phyloP scores from a whole-genome alignment of 2,329 filamentous ascomycete species.

The Fusarium gaditjirri region DNA sequence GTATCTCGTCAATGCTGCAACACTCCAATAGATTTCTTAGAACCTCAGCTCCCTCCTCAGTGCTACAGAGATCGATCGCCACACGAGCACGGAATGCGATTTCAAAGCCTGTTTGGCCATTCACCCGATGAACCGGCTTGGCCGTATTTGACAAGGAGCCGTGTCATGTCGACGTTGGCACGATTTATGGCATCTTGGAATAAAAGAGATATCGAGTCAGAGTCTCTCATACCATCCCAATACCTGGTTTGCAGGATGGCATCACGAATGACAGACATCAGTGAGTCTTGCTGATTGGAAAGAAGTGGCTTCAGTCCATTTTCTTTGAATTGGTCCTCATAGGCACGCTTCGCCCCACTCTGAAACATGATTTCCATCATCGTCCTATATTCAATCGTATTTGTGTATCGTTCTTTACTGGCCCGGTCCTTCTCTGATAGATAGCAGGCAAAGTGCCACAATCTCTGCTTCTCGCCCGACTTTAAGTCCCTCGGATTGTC shows the following conservation, averaged over 20 bases:
- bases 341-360: neutral
- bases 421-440: neutral
- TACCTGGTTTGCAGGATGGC: neutral
- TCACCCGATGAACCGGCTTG: neutral
- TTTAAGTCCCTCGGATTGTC: too few species aligned
- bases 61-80: accelerated
- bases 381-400: neutral
- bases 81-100: neutral
- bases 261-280: neutral
- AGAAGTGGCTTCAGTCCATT: neutral
- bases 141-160: neutral
- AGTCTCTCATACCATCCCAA: neutral
- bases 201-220: neutral
- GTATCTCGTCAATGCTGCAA: neutral
- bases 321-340: neutral
- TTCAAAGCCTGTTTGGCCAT: neutral
- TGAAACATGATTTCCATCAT: neutral
- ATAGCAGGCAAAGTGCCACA: constrained; percentile 6
- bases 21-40: neutral
- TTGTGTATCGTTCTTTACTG: neutral
- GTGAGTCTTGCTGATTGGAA: accelerated
- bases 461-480: neutral
- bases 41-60: neutral
- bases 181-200: neutral
- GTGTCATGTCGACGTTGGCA: neutral